Base-by-base conservation (phyloP, 495 filamentous ascomycete species). In the Podospora bellae-mahoneyi region DNA sequence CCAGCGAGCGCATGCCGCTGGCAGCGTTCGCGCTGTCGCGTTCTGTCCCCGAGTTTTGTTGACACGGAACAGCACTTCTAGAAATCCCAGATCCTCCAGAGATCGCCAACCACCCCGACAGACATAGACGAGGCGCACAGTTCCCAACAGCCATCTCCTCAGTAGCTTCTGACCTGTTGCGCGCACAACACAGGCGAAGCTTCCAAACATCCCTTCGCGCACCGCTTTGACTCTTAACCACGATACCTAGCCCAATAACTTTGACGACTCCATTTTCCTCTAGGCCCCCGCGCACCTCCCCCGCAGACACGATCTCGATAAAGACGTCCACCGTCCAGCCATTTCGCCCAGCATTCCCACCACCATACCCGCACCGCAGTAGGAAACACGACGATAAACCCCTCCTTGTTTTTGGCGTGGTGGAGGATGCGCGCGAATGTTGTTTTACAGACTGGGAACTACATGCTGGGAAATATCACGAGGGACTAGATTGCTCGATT, bases 31-130 rank as follows among this genome's bases (percentile, higher is more conserved):
- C 72, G 75, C 71, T 64, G 23, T 73, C 72, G 75, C 75, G 75
- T 75, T 72, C 65, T 64, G 63, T 66, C 62, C 61, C 68, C 66
- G 62, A 70, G 77, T 71, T 74, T 78, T 78, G 76, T 78, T 78
- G 76, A 78, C 76, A 73, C 69, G 57, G n/a, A 32, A 63, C 61
- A 32, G 30, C 30, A 2, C 39, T 48, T 48, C 39, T 48, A 48
- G 39, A 48, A 48, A 48, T 48, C 13, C 39, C 13, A 48, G 15
- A 48, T 48, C 39, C 39, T 13, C 39, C 6, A 48, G 5, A 10
- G 34, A 39, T 39, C 34, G 10, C 34, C 34, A 39, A 39, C 5
- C 34, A 39, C 9, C 13, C n/a, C 19, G 60, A 62, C 28, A 19
- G 15, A 16, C 34, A 32, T 63, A 18, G 23, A 62, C 65, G 32